phyloP scores from a whole-genome alignment of 139 green algal species.

The Chlorella sp. region DNA sequence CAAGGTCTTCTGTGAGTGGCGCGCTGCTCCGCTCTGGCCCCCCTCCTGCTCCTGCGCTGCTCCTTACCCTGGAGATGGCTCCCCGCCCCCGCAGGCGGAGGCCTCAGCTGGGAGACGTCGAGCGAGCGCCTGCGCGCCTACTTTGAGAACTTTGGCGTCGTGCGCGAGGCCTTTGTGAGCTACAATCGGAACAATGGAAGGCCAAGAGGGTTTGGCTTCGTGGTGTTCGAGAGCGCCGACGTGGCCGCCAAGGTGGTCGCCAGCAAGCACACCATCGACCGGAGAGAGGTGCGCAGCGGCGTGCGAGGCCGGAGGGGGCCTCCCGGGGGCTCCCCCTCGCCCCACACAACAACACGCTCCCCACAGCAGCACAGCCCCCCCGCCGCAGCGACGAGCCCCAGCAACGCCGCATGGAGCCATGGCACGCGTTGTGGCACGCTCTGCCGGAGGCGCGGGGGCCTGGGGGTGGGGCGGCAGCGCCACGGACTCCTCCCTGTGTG shows the following conservation, averaged over 20 bases:
- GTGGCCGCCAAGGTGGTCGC: slow-evolving; percentile 86
- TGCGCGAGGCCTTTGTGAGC: slow-evolving; percentile 83
- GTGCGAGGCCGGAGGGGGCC: too few relatives aligned
- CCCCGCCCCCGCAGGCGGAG: slow-evolving; percentile 29
- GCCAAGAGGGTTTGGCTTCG: slow-evolving; percentile 87
- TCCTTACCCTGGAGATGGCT: background rate
- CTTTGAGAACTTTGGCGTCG: slow-evolving; percentile 85
- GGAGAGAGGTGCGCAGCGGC: slow-evolving; percentile 74
- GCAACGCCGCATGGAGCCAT: too few relatives aligned
- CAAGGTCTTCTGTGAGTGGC: slow-evolving; percentile 13
- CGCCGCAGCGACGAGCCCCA: background rate
- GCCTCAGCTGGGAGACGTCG: slow-evolving; percentile 76
- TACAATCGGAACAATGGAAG: slow-evolving; percentile 83
- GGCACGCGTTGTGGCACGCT: too few relatives aligned
- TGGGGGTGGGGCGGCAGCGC: too few relatives aligned
- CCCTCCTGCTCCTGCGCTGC: background rate
- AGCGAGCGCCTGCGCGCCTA: slow-evolving; percentile 52
- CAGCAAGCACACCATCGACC: slow-evolving; percentile 88
- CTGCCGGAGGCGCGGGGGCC: too few relatives aligned
- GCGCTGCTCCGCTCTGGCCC: background rate
- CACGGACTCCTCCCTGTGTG: too few relatives aligned
- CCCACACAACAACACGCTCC: too few relatives aligned
- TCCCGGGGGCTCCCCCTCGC: background rate
- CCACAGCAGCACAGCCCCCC: background rate
- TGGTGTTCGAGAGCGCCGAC: slow-evolving; percentile 79